phyloP scores from a whole-genome alignment of 2,329 filamentous ascomycete species.

The Bipolaris bicolor region DNA sequence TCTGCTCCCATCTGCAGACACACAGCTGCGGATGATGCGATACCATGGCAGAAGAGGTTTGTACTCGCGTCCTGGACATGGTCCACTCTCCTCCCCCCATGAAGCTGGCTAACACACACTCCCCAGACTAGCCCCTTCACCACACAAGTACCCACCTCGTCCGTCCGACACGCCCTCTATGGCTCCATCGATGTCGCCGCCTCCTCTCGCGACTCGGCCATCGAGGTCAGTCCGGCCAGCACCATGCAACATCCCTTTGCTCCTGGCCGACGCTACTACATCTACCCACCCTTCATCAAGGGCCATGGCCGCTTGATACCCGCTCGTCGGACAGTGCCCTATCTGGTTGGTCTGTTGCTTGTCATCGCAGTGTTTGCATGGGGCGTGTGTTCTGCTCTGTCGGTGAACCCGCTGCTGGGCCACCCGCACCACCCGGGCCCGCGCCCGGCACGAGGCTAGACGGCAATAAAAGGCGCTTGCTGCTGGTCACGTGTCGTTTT shows the following conservation, averaged over 20 bases:
- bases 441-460: neutral
- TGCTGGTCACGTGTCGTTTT: neutral
- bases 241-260: constrained; percentile 16
- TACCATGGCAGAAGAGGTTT: constrained; percentile 28
- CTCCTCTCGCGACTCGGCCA: constrained; percentile 19
- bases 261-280: constrained; percentile 26
- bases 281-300: constrained; percentile 31
- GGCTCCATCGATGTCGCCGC: constrained; percentile 12
- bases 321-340: constrained; percentile 28
- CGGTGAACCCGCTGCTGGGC: constrained; percentile 22
- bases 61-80: neutral
- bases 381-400: constrained; percentile 29
- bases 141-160: neutral
- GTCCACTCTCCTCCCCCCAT: too few relatives aligned
- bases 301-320: constrained; percentile 30
- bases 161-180: constrained; percentile 20
- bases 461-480: neutral
- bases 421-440: constrained; percentile 8
- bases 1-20: constrained; percentile 1
- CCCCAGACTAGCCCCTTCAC: constrained; percentile 10
- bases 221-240: constrained; percentile 19
- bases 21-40: constrained; percentile 12
- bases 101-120: constrained; percentile 15
- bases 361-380: constrained; percentile 27
- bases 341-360: constrained; percentile 22